A percentile compares a stretch with the other conserved stretches of the same genome.
Evolutionary conservation across 1,284 basidiomycete species (phyloP).

Genomic region (Tilletia caries): DNA sequence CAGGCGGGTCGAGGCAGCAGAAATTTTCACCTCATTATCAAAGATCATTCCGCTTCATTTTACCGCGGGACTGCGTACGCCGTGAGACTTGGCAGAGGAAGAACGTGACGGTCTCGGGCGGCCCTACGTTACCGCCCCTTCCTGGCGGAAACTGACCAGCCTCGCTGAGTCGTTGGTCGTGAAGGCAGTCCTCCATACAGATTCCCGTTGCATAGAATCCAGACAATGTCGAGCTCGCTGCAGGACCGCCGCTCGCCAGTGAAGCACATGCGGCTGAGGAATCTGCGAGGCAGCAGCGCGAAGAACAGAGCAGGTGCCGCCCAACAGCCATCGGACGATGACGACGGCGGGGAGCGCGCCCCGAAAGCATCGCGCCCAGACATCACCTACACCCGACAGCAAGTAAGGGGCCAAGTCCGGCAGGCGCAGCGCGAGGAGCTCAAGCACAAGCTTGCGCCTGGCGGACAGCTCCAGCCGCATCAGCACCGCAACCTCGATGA

Average conservation of each 20-base stretch:
- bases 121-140: too few relatives aligned
- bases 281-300: neutral
- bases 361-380: too few relatives aligned
- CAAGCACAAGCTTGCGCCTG: neutral
- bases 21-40: too few relatives aligned
- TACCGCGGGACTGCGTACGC: too few relatives aligned
- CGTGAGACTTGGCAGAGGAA: too few relatives aligned
- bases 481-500: neutral
- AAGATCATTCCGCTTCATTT: too few relatives aligned
- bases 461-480: neutral
- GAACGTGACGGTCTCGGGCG: too few relatives aligned
- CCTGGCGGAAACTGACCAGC: too few relatives aligned
- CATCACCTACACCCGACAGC: neutral
- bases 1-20: too few relatives aligned
- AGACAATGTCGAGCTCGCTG: neutral
- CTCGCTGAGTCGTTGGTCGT: too few relatives aligned
- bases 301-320: neutral
- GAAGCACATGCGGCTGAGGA: neutral
- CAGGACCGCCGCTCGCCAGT: constrained; percentile 1
- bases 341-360: neutral
- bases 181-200: too few relatives aligned
- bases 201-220: too few relatives aligned
- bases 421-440: neutral
- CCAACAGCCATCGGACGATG: neutral
- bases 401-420: neutral